phyloP scores from a whole-genome alignment of 2,329 filamentous ascomycete species.

The Arthrocladium fulminans region DNA sequence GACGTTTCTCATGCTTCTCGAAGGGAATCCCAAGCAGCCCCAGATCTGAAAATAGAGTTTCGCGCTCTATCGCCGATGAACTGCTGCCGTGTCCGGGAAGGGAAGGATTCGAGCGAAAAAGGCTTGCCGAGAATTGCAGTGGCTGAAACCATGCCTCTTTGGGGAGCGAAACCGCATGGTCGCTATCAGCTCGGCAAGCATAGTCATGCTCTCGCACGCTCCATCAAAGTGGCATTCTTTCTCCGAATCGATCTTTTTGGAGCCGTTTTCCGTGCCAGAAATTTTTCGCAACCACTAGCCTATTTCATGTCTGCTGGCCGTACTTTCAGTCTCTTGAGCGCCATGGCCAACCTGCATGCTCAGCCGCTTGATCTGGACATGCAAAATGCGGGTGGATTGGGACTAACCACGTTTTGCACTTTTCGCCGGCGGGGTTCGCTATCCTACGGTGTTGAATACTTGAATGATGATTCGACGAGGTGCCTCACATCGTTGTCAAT shows the following conservation, averaged over 20 bases:
- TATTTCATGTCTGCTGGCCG: neutral
- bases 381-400: too few relatives aligned
- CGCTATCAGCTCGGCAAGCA: neutral
- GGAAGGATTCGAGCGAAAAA: neutral
- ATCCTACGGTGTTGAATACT: too few relatives aligned
- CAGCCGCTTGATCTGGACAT: too few relatives aligned
- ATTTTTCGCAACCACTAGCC: neutral
- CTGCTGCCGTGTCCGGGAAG: neutral
- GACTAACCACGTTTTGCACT: too few relatives aligned
- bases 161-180: neutral
- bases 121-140: neutral
- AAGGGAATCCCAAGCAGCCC: neutral
- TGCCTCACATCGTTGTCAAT: too few relatives aligned
- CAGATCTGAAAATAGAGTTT: neutral
- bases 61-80: neutral
- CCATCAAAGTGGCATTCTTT: conserved; percentile 1
- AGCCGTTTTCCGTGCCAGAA: neutral
- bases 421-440: too few relatives aligned
- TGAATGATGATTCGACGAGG: too few relatives aligned
- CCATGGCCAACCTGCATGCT: too few relatives aligned
- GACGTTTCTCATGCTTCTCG: neutral
- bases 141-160: neutral
- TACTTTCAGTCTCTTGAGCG: too few relatives aligned
- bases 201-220: neutral
- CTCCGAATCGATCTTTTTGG: neutral